Evolutionary conservation across 2,329 filamentous ascomycete genomes (phyloP).

Genomic region (Rhynchosporium agropyri): DNA sequence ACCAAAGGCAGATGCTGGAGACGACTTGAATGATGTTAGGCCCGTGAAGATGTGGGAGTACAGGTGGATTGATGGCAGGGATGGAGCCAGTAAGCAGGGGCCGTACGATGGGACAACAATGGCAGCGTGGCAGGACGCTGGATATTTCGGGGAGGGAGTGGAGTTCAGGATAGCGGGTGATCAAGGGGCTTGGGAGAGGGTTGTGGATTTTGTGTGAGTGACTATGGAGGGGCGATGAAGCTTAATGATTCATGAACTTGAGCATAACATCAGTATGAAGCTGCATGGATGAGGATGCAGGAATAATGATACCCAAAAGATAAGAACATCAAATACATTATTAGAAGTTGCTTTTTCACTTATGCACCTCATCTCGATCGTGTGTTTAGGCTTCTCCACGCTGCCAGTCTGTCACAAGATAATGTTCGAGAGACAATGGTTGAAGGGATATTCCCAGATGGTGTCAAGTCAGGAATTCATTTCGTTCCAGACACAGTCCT

Average conservation of each 20-base stretch:
- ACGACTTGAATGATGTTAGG: constrained; percentile 18
- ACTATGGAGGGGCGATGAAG: background rate
- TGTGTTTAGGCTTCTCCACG: too few relatives aligned
- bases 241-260: background rate
- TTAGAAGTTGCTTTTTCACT: too few relatives aligned
- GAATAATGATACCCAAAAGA: too few relatives aligned
- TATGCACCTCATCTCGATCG: too few relatives aligned
- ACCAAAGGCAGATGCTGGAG: constrained; percentile 39
- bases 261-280: background rate
- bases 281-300: too few relatives aligned
- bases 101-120: constrained; percentile 86
- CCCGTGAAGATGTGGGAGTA: constrained; percentile 76
- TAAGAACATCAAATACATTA: too few relatives aligned
- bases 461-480: too few relatives aligned
- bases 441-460: too few relatives aligned
- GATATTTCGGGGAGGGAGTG: constrained; percentile 90
- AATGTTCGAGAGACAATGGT: too few relatives aligned
- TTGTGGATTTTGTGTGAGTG: constrained; percentile 43
- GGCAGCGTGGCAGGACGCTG: constrained; percentile 87
- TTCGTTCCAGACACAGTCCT: too few relatives aligned
- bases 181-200: constrained; percentile 45
- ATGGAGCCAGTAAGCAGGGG: constrained; percentile 77
- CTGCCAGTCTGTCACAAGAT: too few relatives aligned
- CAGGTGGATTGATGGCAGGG: constrained; percentile 85
- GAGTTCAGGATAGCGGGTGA: constrained; percentile 69